phyloP scores from a whole-genome alignment of 23 red algal species.

The Gracilaria vermiculophylla region DNA sequence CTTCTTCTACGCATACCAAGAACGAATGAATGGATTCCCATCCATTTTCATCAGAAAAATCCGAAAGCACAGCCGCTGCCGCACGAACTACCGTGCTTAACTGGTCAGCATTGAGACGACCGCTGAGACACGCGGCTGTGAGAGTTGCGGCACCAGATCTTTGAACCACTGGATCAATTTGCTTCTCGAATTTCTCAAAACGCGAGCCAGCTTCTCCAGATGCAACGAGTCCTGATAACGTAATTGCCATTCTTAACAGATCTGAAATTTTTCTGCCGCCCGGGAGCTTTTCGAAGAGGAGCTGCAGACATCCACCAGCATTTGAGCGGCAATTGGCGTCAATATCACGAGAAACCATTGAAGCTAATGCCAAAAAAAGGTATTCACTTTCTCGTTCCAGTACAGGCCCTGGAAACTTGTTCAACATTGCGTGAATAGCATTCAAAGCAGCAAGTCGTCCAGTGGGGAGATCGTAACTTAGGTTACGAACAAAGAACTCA shows the following conservation, averaged over 20 bases:
- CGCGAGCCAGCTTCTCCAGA: background rate
- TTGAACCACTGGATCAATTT: slow-evolving; percentile 22
- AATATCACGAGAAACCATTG: slow-evolving; percentile 30
- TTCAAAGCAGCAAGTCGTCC: slow-evolving; percentile 60
- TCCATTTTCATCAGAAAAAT: background rate
- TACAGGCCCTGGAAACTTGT: slow-evolving; percentile 21
- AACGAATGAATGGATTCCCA: slow-evolving; percentile 42
- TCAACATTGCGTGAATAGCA: slow-evolving; percentile 30
- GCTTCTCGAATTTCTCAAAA: background rate
- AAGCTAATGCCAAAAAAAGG: slow-evolving; percentile 52
- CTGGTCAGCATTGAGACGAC: background rate
- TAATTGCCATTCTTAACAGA: slow-evolving; percentile 39
- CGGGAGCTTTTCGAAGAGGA: slow-evolving; percentile 41
- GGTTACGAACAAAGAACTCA: slow-evolving; percentile 78
- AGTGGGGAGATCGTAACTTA: slow-evolving; percentile 61
- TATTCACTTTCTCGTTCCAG: slow-evolving; percentile 47
- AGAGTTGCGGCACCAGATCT: slow-evolving; percentile 18
- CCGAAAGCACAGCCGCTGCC: slow-evolving; percentile 5
- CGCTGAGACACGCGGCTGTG: slow-evolving; percentile 31
- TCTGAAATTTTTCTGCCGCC: slow-evolving; percentile 27
- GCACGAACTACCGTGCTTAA: slow-evolving; percentile 17
- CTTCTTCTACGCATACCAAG: slow-evolving; percentile 20
- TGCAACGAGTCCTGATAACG: slow-evolving; percentile 18
- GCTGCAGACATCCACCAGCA: slow-evolving; percentile 39
- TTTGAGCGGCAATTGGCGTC: slow-evolving; percentile 37